Evolutionary conservation across 2,329 filamentous ascomycete genomes (phyloP).

Genomic region (Xylaria digitata): DNA sequence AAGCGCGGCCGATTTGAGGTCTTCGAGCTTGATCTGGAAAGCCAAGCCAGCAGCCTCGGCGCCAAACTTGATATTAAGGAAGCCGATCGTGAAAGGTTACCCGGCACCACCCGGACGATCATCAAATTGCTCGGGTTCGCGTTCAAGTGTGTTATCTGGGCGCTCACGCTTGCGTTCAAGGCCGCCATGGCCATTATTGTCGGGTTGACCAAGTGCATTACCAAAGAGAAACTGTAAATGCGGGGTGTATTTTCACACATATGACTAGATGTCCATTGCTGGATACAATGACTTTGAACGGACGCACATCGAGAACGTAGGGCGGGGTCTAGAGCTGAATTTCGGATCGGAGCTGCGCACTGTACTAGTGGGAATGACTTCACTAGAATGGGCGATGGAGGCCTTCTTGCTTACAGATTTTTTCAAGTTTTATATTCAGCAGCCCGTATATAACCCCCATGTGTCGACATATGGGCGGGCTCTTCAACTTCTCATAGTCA

Average conservation of each 20-base stretch:
- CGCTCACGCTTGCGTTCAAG: slow-evolving; percentile 66
- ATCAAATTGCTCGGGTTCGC: slow-evolving; percentile 64
- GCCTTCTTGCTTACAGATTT: slow-evolving; percentile 2
- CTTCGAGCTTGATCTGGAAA: slow-evolving; percentile 72
- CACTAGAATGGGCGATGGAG: slow-evolving; percentile 18
- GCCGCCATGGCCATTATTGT: slow-evolving; percentile 62
- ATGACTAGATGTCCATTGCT: neutral
- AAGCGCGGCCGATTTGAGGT: slow-evolving; percentile 62
- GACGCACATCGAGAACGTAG: neutral
- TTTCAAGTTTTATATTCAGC: slow-evolving; percentile 7
- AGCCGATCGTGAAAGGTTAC: slow-evolving; percentile 60
- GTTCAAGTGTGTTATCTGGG: slow-evolving; percentile 70
- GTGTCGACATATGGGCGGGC: slow-evolving; percentile 14
- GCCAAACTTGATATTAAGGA: slow-evolving; percentile 56
- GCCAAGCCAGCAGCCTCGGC: slow-evolving; percentile 63
- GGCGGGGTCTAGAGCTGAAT: slow-evolving; percentile 9
- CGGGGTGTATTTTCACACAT: neutral
- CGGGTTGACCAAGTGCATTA: slow-evolving; percentile 63
- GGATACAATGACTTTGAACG: neutral
- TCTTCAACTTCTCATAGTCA: slow-evolving; percentile 21
- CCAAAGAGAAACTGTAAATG: slow-evolving; percentile 54
- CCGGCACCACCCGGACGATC: slow-evolving; percentile 60
- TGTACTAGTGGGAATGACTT: slow-evolving; percentile 16
- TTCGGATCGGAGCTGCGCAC: slow-evolving; percentile 2
- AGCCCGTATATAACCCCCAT: slow-evolving; percentile 10